These are phyloP conservation scores for Aspergillus puulaauensis DNA, from an alignment of 2,329 filamentous ascomycete genomes.

Conservation along the genomic window DNA sequence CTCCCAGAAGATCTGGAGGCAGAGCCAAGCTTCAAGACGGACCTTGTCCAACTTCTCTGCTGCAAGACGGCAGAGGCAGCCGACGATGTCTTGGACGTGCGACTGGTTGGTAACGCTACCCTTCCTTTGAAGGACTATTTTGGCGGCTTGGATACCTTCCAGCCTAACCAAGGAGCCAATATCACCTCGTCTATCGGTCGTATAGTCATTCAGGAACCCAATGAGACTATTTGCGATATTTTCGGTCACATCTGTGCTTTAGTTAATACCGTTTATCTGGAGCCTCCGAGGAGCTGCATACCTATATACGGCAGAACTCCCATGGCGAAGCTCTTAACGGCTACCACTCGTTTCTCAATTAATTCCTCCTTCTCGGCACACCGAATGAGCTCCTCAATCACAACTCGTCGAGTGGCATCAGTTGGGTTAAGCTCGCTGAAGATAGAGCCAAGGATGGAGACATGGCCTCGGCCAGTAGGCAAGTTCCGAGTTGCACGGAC, in stretches of 20 bases:
- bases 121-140: conserved; percentile 28
- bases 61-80: conserved; percentile 64
- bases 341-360: conserved; percentile 43
- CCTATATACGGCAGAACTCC: conserved; percentile 39
- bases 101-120: conserved; percentile 9
- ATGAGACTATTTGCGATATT: conserved; percentile 31
- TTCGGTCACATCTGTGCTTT: conserved; percentile 28
- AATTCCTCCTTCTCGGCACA: conserved; percentile 37
- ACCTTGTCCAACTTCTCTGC: conserved; percentile 91
- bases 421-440: conserved; percentile 33
- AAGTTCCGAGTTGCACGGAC: conserved; percentile 36
- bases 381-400: conserved; percentile 34
- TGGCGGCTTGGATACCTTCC: conserved; percentile 71
- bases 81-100: conserved; percentile 29
- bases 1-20: conserved; percentile 43
- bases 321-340: conserved; percentile 39
- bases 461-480: conserved; percentile 44
- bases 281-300: conserved; percentile 19
- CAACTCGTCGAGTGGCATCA: conserved; percentile 24
- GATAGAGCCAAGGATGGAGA: conserved; percentile 42
- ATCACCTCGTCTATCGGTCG: conserved; percentile 83
- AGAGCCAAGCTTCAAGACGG: conserved; percentile 55
- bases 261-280: conserved; percentile 18
- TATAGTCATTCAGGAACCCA: conserved; percentile 75
- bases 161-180: conserved; percentile 83